These are phyloP conservation scores for Citrus medica DNA, from an alignment of 345 rosid genomes.

Conservation along the genomic window DNA sequence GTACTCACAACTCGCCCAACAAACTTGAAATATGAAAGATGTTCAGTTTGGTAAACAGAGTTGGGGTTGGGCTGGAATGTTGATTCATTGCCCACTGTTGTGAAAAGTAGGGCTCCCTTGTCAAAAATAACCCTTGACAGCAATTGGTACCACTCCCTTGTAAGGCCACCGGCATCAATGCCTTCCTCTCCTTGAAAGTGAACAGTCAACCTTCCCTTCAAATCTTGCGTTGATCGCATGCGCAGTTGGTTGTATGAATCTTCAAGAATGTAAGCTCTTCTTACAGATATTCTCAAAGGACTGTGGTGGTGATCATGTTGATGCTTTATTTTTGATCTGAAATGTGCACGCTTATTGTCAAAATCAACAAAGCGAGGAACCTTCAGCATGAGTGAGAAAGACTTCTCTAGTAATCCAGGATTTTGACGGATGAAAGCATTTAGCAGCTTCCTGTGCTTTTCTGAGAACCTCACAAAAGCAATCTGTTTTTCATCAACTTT, in stretches of 20 bases:
- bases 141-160: constrained; percentile 99
- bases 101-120: constrained; percentile 90
- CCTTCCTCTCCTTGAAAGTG: constrained; percentile 99
- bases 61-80: constrained; percentile 99
- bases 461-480: constrained; percentile 84
- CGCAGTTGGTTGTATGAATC: constrained; percentile 97
- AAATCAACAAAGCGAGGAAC: constrained; percentile 96
- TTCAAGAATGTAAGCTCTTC: constrained; percentile 95
- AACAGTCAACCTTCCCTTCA: constrained; percentile 92
- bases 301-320: constrained; percentile 92
- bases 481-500: constrained; percentile 78
- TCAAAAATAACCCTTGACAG: constrained; percentile 94
- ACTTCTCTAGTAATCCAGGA: constrained; percentile 92
- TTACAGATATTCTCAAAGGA: constrained; percentile 84
- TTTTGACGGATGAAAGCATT: constrained; percentile 95
- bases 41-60: constrained; percentile 96
- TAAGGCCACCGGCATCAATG: constrained; percentile 98
- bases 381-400: constrained; percentile 90
- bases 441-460: constrained; percentile 87
- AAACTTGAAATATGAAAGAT: constrained; percentile 96
- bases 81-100: constrained; percentile 96
- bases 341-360: constrained; percentile 89
- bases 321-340: constrained; percentile 92
- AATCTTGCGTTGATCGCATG: constrained; percentile 72
- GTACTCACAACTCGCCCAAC: constrained; percentile 92